Percentiles rank a stretch among this genome's conserved stretches.
Evolutionary conservation across 108 stramenopile genomes (phyloP).

Genomic region (Nannochloropsis granulata): DNA sequence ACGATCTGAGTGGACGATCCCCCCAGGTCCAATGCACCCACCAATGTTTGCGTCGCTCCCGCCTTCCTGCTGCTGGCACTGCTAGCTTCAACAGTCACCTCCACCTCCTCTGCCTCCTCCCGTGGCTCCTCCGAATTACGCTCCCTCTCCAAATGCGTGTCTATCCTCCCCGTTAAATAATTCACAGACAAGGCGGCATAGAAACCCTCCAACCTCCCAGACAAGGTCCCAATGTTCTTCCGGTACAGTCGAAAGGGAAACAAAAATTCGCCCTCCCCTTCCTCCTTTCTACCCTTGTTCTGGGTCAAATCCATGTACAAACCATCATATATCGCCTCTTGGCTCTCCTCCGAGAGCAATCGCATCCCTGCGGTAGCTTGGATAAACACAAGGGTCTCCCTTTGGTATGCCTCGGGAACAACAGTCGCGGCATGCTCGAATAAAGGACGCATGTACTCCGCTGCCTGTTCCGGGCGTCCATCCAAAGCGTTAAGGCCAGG

Average conservation of each 20-base stretch:
- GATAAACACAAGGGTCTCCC: constrained; percentile 18
- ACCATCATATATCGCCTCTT: constrained; percentile 22
- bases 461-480: constrained; percentile 13
- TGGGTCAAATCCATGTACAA: constrained; percentile 1
- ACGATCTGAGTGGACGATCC: constrained; percentile 18
- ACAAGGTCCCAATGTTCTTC: constrained; percentile 23
- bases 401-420: constrained; percentile 22
- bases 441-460: constrained; percentile 24
- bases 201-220: constrained; percentile 26
- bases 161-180: constrained; percentile 28
- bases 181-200: constrained; percentile 34
- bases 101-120: background rate
- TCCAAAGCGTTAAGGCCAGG: constrained; percentile 33
- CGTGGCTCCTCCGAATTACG: background rate
- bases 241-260: constrained; percentile 26
- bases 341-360: constrained; percentile 14
- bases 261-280: background rate
- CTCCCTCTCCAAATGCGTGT: constrained; percentile 24
- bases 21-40: constrained; percentile 20
- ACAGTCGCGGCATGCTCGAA: constrained; percentile 11
- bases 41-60: background rate
- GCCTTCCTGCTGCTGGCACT: background rate
- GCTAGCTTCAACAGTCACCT: background rate
- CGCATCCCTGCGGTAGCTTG: constrained; percentile 39
- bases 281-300: background rate